These are phyloP conservation scores for Gymnopus androsaceus DNA, from an alignment of 1,284 basidiomycete genomes.

Conservation along the genomic window DNA sequence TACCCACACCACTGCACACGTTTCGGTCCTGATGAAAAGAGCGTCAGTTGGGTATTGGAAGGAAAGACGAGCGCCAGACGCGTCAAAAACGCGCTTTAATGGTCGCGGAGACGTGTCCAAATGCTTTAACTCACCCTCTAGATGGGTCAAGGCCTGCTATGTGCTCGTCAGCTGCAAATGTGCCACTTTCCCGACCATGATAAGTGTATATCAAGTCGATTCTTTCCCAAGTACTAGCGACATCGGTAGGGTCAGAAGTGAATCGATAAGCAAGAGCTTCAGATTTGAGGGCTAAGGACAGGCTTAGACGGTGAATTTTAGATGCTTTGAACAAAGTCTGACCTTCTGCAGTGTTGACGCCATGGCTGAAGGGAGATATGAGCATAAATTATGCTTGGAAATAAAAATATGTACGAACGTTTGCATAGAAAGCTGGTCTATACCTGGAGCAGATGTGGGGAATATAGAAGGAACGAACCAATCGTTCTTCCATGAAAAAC, in stretches of 20 bases:
- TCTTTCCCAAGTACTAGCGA: slow-evolving; percentile 37
- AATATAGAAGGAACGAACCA: slow-evolving; percentile 40
- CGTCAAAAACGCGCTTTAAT: too few species aligned
- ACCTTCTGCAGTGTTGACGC: slow-evolving; percentile 43
- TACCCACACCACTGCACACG: slow-evolving; percentile 39
- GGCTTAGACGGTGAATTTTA: too few species aligned
- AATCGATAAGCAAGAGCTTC: slow-evolving; percentile 43
- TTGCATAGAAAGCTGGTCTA: slow-evolving; percentile 26
- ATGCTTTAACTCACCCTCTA: slow-evolving; percentile 32
- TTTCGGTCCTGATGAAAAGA: slow-evolving; percentile 33
- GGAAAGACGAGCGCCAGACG: too few species aligned
- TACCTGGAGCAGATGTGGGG: slow-evolving; percentile 32
- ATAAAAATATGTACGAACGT: slow-evolving; percentile 25
- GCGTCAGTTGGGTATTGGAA: neutral
- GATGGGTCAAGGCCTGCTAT: slow-evolving; percentile 40
- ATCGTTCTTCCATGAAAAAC: slow-evolving; percentile 42
- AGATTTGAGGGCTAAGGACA: slow-evolving; percentile 40
- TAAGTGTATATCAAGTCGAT: slow-evolving; percentile 39
- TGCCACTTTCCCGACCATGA: slow-evolving; percentile 40
- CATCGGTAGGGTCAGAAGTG: slow-evolving; percentile 38
- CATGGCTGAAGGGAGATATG: slow-evolving; percentile 28
- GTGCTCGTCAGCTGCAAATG: slow-evolving; percentile 42
- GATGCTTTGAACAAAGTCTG: slow-evolving; percentile 2
- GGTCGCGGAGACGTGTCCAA: neutral
- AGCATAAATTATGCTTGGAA: neutral